Evolutionary conservation across 1,284 basidiomycete genomes (phyloP).

Genomic region (Marasmius fiardii): DNA sequence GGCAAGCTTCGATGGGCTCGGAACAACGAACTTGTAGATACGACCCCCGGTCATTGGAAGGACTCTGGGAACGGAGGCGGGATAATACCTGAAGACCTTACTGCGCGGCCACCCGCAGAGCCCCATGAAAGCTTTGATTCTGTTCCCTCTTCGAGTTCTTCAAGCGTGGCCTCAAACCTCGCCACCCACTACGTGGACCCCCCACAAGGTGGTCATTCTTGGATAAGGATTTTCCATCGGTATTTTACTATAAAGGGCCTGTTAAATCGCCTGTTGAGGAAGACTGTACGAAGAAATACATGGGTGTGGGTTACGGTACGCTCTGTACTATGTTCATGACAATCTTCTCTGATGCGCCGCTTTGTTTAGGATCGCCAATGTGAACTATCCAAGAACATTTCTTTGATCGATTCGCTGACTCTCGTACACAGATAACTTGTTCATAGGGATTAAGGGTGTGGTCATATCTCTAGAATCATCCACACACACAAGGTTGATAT

Average conservation of each 20-base stretch:
- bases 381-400: slow-evolving; percentile 20
- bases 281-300: slow-evolving; percentile 60
- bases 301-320: slow-evolving; percentile 68
- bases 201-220: slow-evolving; percentile 28
- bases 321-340: slow-evolving; percentile 5
- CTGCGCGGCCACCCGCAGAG: slow-evolving; percentile 18
- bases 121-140: slow-evolving; percentile 26
- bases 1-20: slow-evolving; percentile 72
- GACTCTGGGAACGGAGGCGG: slow-evolving; percentile 58
- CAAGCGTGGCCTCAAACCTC: slow-evolving; percentile 31
- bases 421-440: slow-evolving; percentile 52
- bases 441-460: slow-evolving; percentile 66
- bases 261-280: slow-evolving; percentile 54
- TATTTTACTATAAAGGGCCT: slow-evolving; percentile 53
- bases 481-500: background rate
- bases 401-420: background rate
- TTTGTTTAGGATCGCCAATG: slow-evolving; percentile 43
- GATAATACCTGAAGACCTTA: slow-evolving; percentile 44
- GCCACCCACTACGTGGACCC: slow-evolving; percentile 50
- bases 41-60: slow-evolving; percentile 59
- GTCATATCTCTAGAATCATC: background rate
- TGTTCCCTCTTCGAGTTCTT: slow-evolving; percentile 14
- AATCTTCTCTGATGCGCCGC: background rate
- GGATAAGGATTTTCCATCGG: slow-evolving; percentile 39
- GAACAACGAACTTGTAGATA: slow-evolving; percentile 63